Base-by-base conservation (phyloP, 1,139 yeast species). In the Chernovozyma sophiae-reginae region DNA sequence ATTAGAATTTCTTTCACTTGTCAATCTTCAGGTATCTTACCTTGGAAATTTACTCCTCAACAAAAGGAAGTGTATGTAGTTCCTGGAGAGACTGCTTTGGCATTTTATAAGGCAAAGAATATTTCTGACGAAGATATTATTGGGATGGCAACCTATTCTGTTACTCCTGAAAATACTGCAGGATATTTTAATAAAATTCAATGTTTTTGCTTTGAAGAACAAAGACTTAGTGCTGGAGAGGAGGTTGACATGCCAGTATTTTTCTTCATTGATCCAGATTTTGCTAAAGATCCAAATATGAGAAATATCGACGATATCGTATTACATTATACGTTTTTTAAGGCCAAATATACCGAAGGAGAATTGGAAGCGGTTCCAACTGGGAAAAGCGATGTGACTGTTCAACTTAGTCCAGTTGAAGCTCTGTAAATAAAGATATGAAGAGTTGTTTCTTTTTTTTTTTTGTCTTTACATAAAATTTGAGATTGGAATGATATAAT, bases 241-340 rank as follows among this genome's bases (percentile, higher is more conserved):
- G 97, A 92, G 58, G 96, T 94, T 13, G 99, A 94, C 55, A 92
- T 94, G 98, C 99, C 99, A 0, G 90, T 92, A 14, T 94, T 94
- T 65, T 94, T 94, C 74, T 94, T 94, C 60, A 86, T 94, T 39
- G 99, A 94, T 56, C 99, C 99, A 0, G 98, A 94, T 48, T 92
- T 86, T 61, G 95, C 95, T 32, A 82, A 83, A 44, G 99, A 94
- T 56, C 97, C 98, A 7, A 74, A 80, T 31, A 86, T 92, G 94
- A 77, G 94, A 58, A 84, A 86, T 52, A 81, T 90, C 33, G 94
- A 89, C 51, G 96, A 90, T 56, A 76, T 92, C 33, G 89, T 92
- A 18, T 73, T 92, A 51, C 95, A 92, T 60, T 92, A 92, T 56
- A 86, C 97, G 1, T 92, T 92, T 58, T 92, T 92, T 72, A 83